A percentile compares a stretch with the other conserved stretches of the same genome.
These are phyloP conservation scores for Volvox africanus DNA, from an alignment of 139 green algal species.

Conservation along the genomic window DNA sequence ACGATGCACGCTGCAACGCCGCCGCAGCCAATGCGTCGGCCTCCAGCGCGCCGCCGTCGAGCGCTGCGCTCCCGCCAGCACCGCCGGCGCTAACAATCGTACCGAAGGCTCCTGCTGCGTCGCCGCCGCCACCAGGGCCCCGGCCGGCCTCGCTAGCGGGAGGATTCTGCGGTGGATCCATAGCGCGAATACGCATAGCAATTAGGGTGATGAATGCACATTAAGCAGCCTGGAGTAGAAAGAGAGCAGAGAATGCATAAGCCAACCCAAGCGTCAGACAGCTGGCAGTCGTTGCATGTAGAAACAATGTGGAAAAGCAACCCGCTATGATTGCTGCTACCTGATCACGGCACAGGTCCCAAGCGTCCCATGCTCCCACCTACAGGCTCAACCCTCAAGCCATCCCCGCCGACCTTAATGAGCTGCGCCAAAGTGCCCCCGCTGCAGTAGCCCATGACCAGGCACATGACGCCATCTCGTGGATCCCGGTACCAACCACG, in stretches of 20 bases:
- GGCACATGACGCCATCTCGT: slow-evolving; percentile 57
- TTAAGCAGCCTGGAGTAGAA: no score
- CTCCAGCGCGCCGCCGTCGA: background rate
- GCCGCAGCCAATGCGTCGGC: background rate
- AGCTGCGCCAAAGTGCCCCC: slow-evolving; percentile 64
- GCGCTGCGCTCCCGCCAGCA: background rate
- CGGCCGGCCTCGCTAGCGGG: background rate
- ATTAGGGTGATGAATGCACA: no score
- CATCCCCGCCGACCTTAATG: slow-evolving; percentile 57
- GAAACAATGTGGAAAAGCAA: no score
- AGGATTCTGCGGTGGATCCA: background rate
- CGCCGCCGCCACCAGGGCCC: background rate
- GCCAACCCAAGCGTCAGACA: no score
- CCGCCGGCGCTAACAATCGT: background rate
- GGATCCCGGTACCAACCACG: slow-evolving; percentile 63
- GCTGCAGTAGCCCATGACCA: slow-evolving; percentile 69
- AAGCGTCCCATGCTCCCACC: no score
- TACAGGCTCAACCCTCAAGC: no score
- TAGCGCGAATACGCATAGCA: no score
- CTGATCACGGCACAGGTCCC: no score
- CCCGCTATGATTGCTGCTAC: no score
- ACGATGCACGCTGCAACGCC: slow-evolving; percentile 6
- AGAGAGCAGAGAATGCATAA: no score
- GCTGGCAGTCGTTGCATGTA: no score
- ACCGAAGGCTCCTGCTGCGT: background rate